Evolutionary conservation across 2,329 filamentous ascomycete genomes (phyloP), one percentile per base, ranked within the genome.

Genomic region (Neofusicoccum parvum): DNA sequence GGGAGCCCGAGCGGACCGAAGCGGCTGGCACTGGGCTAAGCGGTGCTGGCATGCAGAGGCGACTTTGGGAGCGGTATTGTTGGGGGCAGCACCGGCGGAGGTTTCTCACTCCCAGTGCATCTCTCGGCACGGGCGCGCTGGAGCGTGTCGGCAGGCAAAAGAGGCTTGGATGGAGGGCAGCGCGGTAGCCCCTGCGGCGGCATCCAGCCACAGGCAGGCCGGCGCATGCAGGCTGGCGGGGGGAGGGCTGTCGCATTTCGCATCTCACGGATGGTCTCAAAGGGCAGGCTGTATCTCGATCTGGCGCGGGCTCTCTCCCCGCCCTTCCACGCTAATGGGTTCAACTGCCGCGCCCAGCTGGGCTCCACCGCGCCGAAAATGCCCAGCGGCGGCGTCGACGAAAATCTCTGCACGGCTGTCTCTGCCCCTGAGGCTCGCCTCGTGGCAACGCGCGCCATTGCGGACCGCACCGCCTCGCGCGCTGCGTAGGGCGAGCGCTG

Each of bases 391-490:
- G 53, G 39, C 39, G 54, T 27, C 48, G 48, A 17, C 56, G 56
- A 48, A 60, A 60, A 60, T 60, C 56, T 60, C 56, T 60, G 56
- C 56, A 60, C 43, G 36, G 39, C 39, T 7, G 20, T 23, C 45
- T 14, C 41, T 34, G 36, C 56, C 41, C 56, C 45, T 60, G 56
- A 60, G 43, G n/a, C n/a, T 45, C 54, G 23, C 45, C 56, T 34
- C 56, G 56, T 48, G 56, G 56, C 56, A 41, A 60, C 56, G 56
- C 45, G 43, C 56, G 56, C 56, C 56, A 60, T 60, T 15, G 56
- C 56, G 56, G 56, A 60, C 56, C 56, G 56, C 56, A 60, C 56
- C 56, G 56, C 56, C 32, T 48, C 43, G 56, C 43, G 56, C 56
- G 43, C 23, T 23, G n/a, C 14, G 39, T 46, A 48, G 43, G 56